A percentile compares a stretch with the other conserved stretches of the same genome.
Evolutionary conservation across 2,329 filamentous ascomycete species (phyloP).

Genomic region (Aspergillus ibericus): DNA sequence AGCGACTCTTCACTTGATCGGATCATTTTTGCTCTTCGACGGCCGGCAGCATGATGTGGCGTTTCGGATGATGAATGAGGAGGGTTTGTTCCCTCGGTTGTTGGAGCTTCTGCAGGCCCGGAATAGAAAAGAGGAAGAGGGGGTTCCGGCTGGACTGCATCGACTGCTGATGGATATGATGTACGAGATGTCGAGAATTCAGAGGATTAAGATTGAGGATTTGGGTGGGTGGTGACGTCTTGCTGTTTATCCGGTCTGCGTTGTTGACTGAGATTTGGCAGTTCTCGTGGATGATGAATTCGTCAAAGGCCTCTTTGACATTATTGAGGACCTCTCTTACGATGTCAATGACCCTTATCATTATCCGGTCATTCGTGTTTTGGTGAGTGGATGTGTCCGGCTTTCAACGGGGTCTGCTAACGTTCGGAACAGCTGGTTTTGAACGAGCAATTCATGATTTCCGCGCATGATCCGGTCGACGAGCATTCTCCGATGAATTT

Average conservation of each 20-base stretch:
- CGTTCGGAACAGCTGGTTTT: constrained; percentile 70
- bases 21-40: constrained; percentile 82
- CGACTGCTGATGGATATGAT: constrained; percentile 80
- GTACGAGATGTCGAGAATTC: constrained; percentile 95
- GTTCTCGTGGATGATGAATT: constrained; percentile 72
- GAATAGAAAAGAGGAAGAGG: constrained; percentile 51
- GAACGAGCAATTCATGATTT: constrained; percentile 98
- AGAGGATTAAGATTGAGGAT: constrained; percentile 74
- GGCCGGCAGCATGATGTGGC: constrained; percentile 74
- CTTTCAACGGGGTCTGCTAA: constrained; percentile 15
- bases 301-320: constrained; percentile 76
- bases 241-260: not conserved
- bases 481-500: constrained; percentile 48
- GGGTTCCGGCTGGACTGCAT: constrained; percentile 62
- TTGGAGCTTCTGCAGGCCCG: constrained; percentile 74
- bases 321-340: constrained; percentile 84
- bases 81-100: constrained; percentile 79
- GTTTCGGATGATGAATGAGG: constrained; percentile 83
- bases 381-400: constrained; percentile 60
- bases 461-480: constrained; percentile 55
- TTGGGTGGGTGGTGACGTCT: constrained; percentile 58
- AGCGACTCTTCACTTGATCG: constrained; percentile 75
- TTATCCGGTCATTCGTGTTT: constrained; percentile 87
- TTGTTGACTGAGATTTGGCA: constrained; percentile 26
- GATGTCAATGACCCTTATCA: constrained; percentile 92